Evolutionary conservation across 164 flowering plant genomes (phyloP).

Genomic region (Saururus chinensis): DNA sequence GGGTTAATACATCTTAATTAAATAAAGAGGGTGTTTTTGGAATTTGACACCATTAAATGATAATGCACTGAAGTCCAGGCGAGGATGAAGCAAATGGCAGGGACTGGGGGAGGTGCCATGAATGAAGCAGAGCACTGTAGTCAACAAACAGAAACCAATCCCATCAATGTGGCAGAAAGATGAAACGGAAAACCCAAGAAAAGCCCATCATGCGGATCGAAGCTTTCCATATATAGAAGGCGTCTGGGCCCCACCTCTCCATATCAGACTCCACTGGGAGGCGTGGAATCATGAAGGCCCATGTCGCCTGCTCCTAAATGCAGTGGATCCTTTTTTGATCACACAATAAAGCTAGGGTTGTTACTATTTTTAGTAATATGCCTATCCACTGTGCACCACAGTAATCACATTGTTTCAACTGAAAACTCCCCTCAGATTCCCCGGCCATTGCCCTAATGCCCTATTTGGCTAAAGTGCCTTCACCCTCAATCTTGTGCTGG

Average conservation of each 20-base stretch:
- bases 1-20: no score
- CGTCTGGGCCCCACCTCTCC: background rate
- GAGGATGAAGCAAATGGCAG: background rate
- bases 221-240: background rate
- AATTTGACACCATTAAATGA: no score
- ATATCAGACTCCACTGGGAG: background rate
- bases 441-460: background rate
- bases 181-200: slow-evolving; percentile 1
- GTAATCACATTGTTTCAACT: background rate
- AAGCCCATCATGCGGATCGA: background rate
- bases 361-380: background rate
- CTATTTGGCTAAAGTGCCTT: background rate
- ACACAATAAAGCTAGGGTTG: background rate
- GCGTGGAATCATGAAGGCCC: background rate
- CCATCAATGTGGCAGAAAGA: background rate
- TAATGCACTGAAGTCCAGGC: background rate
- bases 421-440: background rate
- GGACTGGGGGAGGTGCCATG: background rate
- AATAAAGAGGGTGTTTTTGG: background rate
- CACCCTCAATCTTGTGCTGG: background rate
- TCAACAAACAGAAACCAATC: slow-evolving; percentile 1
- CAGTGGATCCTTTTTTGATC: background rate
- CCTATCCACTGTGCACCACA: slow-evolving; percentile 1
- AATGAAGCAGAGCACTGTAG: background rate
- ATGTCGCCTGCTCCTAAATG: background rate